Conservation (phyloP, 2,329 filamentous ascomycete species). For the Talaromyces sp. region DNA sequence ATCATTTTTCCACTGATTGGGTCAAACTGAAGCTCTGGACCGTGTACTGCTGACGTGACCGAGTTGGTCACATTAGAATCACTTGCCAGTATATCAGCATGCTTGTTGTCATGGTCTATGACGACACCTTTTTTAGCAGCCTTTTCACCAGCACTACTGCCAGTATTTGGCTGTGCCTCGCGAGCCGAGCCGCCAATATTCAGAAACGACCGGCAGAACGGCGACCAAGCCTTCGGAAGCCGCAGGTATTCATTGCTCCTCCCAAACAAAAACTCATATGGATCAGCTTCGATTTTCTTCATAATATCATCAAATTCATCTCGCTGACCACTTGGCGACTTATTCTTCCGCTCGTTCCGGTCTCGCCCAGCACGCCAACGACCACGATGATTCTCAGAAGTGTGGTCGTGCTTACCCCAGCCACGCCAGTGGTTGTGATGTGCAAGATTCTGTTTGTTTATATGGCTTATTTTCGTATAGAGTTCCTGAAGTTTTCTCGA, state of each 20-base stretch:
- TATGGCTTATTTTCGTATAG: background rate
- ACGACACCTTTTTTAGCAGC: background rate
- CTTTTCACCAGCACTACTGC: background rate
- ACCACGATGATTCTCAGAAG: background rate
- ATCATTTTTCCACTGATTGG: constrained; percentile 11
- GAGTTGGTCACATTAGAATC: background rate
- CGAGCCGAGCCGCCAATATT: background rate
- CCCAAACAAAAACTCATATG: constrained; percentile 38
- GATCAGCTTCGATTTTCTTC: constrained; percentile 32
- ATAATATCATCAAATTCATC: constrained; percentile 30
- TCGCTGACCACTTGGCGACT: constrained; percentile 18
- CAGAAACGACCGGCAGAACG: constrained; percentile 6
- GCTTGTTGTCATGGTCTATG: background rate
- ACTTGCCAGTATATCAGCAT: background rate
- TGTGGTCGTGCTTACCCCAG: constrained; percentile 1
- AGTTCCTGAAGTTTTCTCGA: background rate
- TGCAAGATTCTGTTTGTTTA: background rate
- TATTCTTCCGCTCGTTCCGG: constrained; percentile 16
- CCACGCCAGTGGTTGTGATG: background rate
- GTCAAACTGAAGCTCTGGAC: constrained; percentile 5
- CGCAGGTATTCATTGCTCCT: constrained; percentile 24
- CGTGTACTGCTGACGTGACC: background rate
- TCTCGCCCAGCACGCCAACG: background rate
- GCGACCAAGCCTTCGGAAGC: constrained; percentile 8
- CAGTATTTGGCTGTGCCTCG: background rate